These are phyloP conservation scores for Plenodomus biglobosus DNA, from an alignment of 2,329 filamentous ascomycete species.

Conservation along the genomic window DNA sequence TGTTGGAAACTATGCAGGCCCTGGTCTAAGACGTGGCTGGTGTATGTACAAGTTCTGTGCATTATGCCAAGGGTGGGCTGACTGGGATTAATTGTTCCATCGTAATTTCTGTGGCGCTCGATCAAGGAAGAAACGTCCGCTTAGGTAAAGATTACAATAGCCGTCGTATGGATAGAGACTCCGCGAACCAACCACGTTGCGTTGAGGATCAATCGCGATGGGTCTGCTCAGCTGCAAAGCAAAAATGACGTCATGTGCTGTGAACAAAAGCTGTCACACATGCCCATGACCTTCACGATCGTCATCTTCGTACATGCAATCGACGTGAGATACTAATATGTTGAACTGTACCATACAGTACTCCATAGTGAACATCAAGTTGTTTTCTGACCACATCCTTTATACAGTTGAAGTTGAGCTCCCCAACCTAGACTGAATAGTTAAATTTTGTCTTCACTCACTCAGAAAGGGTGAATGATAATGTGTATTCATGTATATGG, in stretches of 20 bases:
- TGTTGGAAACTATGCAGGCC: not conserved
- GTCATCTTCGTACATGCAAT: not conserved
- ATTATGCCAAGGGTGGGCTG: not conserved
- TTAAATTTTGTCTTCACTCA: too few species aligned
- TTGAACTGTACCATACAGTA: too few species aligned
- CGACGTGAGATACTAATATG: too few species aligned
- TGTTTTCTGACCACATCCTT: too few species aligned
- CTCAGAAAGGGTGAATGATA: too few species aligned
- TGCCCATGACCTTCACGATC: not conserved
- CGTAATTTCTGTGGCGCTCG: not conserved
- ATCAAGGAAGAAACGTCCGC: not conserved
- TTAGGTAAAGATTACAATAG: conserved; percentile 2
- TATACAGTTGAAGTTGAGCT: too few species aligned
- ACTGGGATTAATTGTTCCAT: not conserved
- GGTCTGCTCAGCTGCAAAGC: not conserved
- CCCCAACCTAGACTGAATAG: too few species aligned
- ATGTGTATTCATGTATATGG: too few species aligned
- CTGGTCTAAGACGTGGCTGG: conserved; percentile 2
- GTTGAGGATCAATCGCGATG: not conserved
- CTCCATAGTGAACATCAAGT: too few species aligned
- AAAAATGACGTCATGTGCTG: not conserved
- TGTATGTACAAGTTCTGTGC: not conserved
- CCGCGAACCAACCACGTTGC: not conserved
- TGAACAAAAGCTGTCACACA: not conserved
- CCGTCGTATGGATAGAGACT: conserved; percentile 7